Percentiles rank a stretch among this genome's conserved stretches.
Conservation (phyloP, 2,329 filamentous ascomycete species). For the Aureobasidium sp. region DNA sequence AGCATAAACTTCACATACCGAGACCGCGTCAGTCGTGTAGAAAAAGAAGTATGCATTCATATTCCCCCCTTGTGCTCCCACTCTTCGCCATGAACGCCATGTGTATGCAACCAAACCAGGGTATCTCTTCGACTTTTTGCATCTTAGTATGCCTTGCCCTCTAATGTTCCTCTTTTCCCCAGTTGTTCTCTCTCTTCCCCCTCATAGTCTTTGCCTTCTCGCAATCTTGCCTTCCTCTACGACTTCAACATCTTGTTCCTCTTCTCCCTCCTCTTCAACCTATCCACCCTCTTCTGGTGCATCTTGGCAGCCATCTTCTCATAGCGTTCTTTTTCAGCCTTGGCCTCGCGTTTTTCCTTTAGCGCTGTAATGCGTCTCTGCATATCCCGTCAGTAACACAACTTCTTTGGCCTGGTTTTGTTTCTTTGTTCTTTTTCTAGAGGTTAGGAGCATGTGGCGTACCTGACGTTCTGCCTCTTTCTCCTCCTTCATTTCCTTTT, state of each 20-base stretch:
- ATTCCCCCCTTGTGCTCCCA: neutral
- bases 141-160: conserved; percentile 1
- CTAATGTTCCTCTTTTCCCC: too few species aligned
- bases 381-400: too few species aligned
- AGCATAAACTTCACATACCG: too few species aligned
- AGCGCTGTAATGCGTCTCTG: conserved; percentile 72
- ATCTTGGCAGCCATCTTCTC: conserved; percentile 95
- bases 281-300: conserved; percentile 91
- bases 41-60: neutral
- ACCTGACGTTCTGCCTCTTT: conserved; percentile 86
- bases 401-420: too few species aligned
- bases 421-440: too few species aligned
- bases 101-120: conserved; percentile 8
- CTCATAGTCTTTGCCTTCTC: neutral
- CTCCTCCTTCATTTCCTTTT: conserved; percentile 93
- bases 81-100: conserved; percentile 10
- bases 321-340: conserved; percentile 89
- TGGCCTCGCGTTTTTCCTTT: conserved; percentile 76
- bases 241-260: conserved; percentile 69
- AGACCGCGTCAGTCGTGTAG: neutral
- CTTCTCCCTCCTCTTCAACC: conserved; percentile 92
- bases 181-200: neutral
- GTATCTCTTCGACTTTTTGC: conserved; percentile 12
- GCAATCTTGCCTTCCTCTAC: conserved; percentile 22
- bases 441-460: conserved; percentile 29